A percentile compares a stretch with the other conserved stretches of the same genome.
phyloP scores from a whole-genome alignment of 257 asterid species.

The Fraxinus anomala region DNA sequence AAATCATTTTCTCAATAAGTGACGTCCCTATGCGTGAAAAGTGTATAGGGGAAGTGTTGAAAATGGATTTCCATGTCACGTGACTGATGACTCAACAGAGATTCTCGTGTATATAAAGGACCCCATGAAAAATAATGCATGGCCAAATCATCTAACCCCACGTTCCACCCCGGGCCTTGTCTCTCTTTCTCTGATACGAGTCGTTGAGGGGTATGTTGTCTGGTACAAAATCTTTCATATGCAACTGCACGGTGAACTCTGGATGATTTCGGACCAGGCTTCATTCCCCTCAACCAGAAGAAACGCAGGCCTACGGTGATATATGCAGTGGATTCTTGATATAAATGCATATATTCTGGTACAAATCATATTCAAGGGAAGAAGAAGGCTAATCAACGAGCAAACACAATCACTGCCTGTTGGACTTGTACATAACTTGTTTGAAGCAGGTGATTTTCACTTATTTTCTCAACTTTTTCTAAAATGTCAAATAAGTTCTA shows the following conservation, averaged over 20 bases:
- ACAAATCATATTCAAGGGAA: slow-evolving; percentile 6
- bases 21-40: slow-evolving; percentile 6
- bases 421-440: background rate
- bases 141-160: slow-evolving; percentile 6
- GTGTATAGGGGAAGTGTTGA: slow-evolving; percentile 18
- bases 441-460: slow-evolving; percentile 4
- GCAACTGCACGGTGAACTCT: background rate
- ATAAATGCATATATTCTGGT: background rate
- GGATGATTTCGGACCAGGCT: slow-evolving; percentile 77
- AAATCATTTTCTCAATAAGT: slow-evolving; percentile 7
- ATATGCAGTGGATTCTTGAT: background rate
- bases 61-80: slow-evolving; percentile 39
- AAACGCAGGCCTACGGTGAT: background rate
- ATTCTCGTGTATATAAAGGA: slow-evolving; percentile 42
- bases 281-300: slow-evolving; percentile 66
- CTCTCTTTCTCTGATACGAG: background rate
- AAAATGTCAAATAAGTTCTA: background rate
- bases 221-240: slow-evolving; percentile 57
- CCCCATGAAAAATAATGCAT: slow-evolving; percentile 38
- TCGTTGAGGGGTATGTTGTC: slow-evolving; percentile 71
- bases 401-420: background rate
- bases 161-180: background rate
- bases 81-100: slow-evolving; percentile 34
- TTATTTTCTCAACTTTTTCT: background rate
- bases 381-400: background rate